phyloP scores from a whole-genome alignment of 2,329 filamentous ascomycete genomes.

The Xylariaceae sp. region DNA sequence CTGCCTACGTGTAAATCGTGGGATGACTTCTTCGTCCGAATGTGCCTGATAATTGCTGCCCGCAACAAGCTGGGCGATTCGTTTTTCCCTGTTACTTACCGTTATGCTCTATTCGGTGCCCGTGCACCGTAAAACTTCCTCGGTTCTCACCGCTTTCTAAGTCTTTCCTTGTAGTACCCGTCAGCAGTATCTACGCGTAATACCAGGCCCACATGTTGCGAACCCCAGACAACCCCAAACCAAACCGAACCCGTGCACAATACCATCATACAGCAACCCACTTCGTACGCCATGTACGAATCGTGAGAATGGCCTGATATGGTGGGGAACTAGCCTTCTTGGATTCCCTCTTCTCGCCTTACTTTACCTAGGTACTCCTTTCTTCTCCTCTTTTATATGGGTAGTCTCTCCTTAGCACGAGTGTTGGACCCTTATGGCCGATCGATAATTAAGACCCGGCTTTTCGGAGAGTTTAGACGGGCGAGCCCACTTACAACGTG shows the following conservation, averaged over 20 bases:
- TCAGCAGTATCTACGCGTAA: not conserved
- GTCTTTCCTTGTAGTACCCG: not conserved
- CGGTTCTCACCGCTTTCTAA: conserved; percentile 17
- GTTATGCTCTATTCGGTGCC: too few relatives aligned
- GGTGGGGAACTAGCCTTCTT: not conserved
- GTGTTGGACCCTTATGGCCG: not conserved
- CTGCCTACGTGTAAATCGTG: conserved; percentile 3
- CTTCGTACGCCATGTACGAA: not conserved
- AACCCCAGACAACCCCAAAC: too few relatives aligned
- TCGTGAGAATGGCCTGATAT: not conserved
- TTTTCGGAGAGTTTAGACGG: conserved; percentile 12
- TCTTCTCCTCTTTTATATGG: not conserved
- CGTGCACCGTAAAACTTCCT: not conserved
- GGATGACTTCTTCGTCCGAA: not conserved
- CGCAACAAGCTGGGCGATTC: not conserved
- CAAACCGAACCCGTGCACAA: too few relatives aligned
- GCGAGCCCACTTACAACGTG: conserved; percentile 1
- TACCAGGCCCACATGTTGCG: too few relatives aligned
- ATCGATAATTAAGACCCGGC: conserved; percentile 2
- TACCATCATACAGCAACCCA: too few relatives aligned
- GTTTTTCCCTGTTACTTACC: not conserved
- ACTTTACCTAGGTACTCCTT: not conserved
- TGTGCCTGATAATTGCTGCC: not conserved
- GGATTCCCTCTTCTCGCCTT: not conserved
- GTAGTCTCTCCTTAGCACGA: not conserved